phyloP scores from a whole-genome alignment of 768 basidiomycete genomes.

The Xerocomellus dryophilus region DNA sequence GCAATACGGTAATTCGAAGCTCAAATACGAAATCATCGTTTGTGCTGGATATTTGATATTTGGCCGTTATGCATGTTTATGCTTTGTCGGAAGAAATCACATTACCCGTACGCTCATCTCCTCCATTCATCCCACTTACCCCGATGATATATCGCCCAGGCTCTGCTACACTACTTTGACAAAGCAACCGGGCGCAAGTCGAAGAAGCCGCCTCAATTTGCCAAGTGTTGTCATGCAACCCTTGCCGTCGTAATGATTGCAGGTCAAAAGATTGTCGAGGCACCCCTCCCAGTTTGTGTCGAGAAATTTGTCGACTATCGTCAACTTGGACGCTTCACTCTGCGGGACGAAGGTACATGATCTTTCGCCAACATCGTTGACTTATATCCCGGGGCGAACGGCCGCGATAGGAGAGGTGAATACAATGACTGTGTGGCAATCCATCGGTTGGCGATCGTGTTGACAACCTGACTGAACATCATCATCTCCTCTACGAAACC shows the following conservation, averaged over 20 bases:
- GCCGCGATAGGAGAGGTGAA: conserved; percentile 93
- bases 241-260: neutral
- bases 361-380: no score
- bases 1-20: conserved; percentile 93
- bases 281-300: conserved; percentile 76
- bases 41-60: conserved; percentile 95
- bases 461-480: conserved; percentile 62
- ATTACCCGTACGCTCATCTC: conserved; percentile 56
- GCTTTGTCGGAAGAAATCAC: conserved; percentile 92
- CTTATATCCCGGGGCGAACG: no score
- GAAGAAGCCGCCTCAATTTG: conserved; percentile 95
- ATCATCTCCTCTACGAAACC: conserved; percentile 18
- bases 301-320: no score
- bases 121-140: neutral
- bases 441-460: no score
- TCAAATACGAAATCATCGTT: conserved; percentile 98
- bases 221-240: conserved; percentile 47
- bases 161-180: conserved; percentile 94
- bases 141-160: conserved; percentile 40
- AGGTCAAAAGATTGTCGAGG: conserved; percentile 71
- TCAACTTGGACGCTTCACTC: conserved; percentile 93
- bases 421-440: no score
- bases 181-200: conserved; percentile 94
- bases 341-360: conserved; percentile 94
- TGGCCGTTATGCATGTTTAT: conserved; percentile 93